These are phyloP conservation scores for Sporothrix brunneoviolacea DNA, from an alignment of 2,329 filamentous ascomycete species.

Conservation along the genomic window DNA sequence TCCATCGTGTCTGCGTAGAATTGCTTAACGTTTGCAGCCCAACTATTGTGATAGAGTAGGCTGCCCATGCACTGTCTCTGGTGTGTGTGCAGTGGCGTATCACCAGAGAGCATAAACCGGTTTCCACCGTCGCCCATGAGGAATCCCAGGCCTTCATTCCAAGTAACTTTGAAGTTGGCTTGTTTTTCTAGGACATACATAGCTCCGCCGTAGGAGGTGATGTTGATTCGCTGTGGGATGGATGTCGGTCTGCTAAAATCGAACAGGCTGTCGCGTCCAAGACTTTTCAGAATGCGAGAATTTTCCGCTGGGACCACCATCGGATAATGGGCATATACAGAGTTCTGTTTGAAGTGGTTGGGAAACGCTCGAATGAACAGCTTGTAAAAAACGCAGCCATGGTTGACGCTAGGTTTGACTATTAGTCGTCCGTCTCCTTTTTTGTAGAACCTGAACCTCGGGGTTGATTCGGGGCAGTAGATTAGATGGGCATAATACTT, in stretches of 20 bases:
- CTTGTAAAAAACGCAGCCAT: conserved; percentile 82
- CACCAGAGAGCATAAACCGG: conserved; percentile 51
- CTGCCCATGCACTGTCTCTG: conserved; percentile 49
- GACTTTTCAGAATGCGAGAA: conserved; percentile 58
- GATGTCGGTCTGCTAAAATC: conserved; percentile 57
- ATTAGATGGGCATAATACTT: too few relatives aligned
- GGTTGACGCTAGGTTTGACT: too few relatives aligned
- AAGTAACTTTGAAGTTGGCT: conserved; percentile 57
- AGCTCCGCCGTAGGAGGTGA: conserved; percentile 55
- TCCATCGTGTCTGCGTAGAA: conserved; percentile 61
- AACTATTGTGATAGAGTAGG: conserved; percentile 55
- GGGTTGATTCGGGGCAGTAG: too few relatives aligned
- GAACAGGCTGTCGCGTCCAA: conserved; percentile 63
- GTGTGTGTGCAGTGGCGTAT: conserved; percentile 39
- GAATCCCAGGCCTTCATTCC: conserved; percentile 56
- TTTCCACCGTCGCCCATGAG: conserved; percentile 51
- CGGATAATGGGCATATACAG: conserved; percentile 76
- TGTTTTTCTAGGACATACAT: conserved; percentile 55
- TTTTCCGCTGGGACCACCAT: conserved; percentile 66
- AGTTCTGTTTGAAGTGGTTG: conserved; percentile 68
- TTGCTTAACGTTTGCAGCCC: conserved; percentile 54
- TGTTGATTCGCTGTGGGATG: conserved; percentile 44
- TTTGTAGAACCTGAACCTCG: too few relatives aligned
- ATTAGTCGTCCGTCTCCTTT: too few relatives aligned
- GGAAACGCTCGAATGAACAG: conserved; percentile 74